Evolutionary conservation across 495 filamentous ascomycete species (phyloP), one percentile per base, ranked within the genome.

Genomic region (Tuber melanosporum): DNA sequence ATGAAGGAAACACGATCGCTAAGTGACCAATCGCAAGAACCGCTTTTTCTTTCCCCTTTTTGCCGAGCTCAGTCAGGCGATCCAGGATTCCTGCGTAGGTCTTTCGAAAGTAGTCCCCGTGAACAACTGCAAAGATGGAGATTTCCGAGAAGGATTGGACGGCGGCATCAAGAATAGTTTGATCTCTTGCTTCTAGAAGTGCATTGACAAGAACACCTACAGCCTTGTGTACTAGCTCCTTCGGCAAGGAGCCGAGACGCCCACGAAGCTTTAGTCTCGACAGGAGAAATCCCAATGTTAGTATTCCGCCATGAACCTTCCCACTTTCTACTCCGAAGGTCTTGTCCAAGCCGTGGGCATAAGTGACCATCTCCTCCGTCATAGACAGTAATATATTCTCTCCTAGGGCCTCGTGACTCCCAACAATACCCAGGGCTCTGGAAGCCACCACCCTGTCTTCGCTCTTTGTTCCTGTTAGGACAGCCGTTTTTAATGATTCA

Each of bases 21-120:
- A 92, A 78, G 82, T 90, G 87, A 3, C 95, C 95, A 14, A 99
- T 85, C 2, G 92, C 87, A 20, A 87, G 83, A 73, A 98, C 94
- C 3, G 95, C 91, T 73, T 88, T 91, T 73, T 96, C 94, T 77
- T 93, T 92, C 66, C 94, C 93, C 72, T 90, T 88, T 82, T 91
- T 92, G n/a, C 94, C 92, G 69, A 90, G 87, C 32, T 86, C 86
- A 15, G 86, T 84, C 2, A 97, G 84, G 47, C 89, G 87, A 17
- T 90, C 87, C 69, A 91, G 84, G 36, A 92, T 83, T 9, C 81
- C 79, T 4, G 81, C 74, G 39, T 77, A 49, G 20, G 32, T 41
- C 2, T 15, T 47, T 45, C 57, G 78, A 26, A 91, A 78, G 0
- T 78, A 80, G 19, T 85, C 82, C 0, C 85, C 79, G 1, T 83